Evolutionary conservation across 306 rosid genomes (phyloP).

Genomic region (Lupinus albus): DNA sequence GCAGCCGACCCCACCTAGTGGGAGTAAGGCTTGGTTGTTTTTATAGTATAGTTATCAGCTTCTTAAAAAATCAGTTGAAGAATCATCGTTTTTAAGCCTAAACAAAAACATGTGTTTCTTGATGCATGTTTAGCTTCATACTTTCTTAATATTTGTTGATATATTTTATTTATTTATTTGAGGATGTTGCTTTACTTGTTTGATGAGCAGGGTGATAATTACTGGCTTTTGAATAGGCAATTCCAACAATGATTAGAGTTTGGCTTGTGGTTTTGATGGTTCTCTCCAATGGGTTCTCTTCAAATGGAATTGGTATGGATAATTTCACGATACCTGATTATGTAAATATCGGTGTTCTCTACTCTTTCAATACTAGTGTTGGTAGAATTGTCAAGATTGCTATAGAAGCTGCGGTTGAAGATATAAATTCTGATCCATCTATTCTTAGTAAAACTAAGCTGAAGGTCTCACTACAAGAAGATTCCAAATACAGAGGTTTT

Average conservation of each 20-base stretch:
- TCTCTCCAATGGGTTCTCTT: constrained; percentile 51
- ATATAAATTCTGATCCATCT: constrained; percentile 75
- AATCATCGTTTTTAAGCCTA: too few species aligned
- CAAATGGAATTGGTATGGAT: constrained; percentile 54
- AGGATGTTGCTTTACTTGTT: constrained; percentile 36
- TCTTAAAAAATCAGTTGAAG: constrained; percentile 4
- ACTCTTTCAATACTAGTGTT: constrained; percentile 58
- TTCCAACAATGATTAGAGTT: constrained; percentile 52
- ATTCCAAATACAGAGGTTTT: constrained; percentile 78
- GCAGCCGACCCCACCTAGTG: too few species aligned
- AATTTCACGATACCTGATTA: constrained; percentile 58
- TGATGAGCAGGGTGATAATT: constrained; percentile 46
- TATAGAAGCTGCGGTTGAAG: constrained; percentile 66
- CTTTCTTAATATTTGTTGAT: not conserved
- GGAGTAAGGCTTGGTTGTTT: too few species aligned
- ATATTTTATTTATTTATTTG: not conserved
- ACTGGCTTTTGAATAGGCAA: constrained; percentile 32
- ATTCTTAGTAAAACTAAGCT: constrained; percentile 68
- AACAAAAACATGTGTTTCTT: not conserved
- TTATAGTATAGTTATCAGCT: not conserved
- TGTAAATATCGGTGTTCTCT: constrained; percentile 72
- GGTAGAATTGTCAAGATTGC: constrained; percentile 79
- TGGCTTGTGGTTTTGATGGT: constrained; percentile 52
- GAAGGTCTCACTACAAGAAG: constrained; percentile 56
- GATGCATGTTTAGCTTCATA: not conserved